Conservation (phyloP, 768 basidiomycete species). For the Lentinula edodes region DNA sequence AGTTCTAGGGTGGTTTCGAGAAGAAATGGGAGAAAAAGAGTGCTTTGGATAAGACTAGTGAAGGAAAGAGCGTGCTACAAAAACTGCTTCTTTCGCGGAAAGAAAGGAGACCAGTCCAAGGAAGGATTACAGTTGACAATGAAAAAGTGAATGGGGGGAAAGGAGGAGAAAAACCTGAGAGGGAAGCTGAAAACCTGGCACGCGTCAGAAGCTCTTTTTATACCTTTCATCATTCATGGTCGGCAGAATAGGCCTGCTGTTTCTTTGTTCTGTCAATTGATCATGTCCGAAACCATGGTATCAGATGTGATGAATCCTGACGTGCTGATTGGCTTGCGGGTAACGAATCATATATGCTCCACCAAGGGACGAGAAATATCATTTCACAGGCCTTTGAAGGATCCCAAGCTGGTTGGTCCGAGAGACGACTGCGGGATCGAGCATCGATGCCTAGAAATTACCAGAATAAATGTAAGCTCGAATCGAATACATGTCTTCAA, state of each 20-base stretch:
- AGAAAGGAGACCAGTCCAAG: slow-evolving; percentile 4
- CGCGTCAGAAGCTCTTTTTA: background rate
- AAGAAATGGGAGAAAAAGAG: background rate
- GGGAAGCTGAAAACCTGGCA: background rate
- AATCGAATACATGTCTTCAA: background rate
- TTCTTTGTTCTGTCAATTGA: background rate
- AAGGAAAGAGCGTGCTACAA: background rate
- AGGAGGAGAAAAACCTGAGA: background rate
- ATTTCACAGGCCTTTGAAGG: background rate
- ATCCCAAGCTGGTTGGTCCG: background rate
- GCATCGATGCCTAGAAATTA: background rate
- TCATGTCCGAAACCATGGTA: slow-evolving; percentile 5
- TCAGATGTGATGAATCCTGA: background rate
- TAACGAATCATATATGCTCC: background rate
- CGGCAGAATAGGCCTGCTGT: background rate
- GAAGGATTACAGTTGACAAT: background rate
- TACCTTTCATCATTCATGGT: background rate
- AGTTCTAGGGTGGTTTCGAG: background rate
- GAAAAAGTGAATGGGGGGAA: background rate
- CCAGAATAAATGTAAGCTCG: background rate
- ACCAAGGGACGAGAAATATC: background rate
- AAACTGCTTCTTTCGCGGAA: slow-evolving; percentile 6
- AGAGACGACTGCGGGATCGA: background rate
- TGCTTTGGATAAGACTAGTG: background rate
- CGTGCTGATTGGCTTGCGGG: background rate